A percentile compares a stretch with the other conserved stretches of the same genome.
Evolutionary conservation across 1,284 basidiomycete species (phyloP).

Genomic region (Ceratobasidium sp.): DNA sequence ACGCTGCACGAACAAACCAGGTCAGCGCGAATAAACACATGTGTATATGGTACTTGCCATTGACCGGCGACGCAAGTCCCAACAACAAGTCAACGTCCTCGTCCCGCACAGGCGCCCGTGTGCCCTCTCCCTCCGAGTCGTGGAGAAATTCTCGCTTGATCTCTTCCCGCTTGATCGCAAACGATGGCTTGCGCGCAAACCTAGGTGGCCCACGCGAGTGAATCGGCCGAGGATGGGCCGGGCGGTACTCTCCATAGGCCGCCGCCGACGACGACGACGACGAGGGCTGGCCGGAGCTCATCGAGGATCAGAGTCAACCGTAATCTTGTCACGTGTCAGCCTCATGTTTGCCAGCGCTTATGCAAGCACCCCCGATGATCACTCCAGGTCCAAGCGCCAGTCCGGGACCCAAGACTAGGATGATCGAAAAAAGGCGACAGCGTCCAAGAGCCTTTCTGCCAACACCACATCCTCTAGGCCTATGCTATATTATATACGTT

Average conservation of each 20-base stretch:
- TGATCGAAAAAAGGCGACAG: no score
- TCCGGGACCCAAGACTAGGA: no score
- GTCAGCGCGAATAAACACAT: background rate
- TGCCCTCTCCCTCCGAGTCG: background rate
- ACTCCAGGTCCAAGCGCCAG: no score
- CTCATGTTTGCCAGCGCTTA: background rate
- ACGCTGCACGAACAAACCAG: background rate
- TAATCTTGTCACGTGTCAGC: conserved; percentile 22
- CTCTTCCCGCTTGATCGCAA: conserved; percentile 13
- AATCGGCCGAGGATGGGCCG: background rate
- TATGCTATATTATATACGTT: no score
- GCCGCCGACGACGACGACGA: background rate
- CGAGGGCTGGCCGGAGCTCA: conserved; percentile 5
- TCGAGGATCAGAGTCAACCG: conserved; percentile 33
- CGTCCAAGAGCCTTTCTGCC: no score
- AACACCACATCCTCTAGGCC: no score
- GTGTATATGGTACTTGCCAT: background rate
- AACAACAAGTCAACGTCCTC: conserved; percentile 20
- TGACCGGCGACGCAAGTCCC: background rate
- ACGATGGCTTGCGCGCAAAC: background rate
- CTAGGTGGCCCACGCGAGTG: background rate
- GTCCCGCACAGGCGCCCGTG: background rate
- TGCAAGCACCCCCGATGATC: background rate
- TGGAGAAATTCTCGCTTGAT: background rate
- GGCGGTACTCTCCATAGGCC: no score